Evolutionary conservation across 176 grass and related monocot genomes (phyloP), one percentile per base, ranked within the genome.

Genomic region (Metroxylon sagu): DNA sequence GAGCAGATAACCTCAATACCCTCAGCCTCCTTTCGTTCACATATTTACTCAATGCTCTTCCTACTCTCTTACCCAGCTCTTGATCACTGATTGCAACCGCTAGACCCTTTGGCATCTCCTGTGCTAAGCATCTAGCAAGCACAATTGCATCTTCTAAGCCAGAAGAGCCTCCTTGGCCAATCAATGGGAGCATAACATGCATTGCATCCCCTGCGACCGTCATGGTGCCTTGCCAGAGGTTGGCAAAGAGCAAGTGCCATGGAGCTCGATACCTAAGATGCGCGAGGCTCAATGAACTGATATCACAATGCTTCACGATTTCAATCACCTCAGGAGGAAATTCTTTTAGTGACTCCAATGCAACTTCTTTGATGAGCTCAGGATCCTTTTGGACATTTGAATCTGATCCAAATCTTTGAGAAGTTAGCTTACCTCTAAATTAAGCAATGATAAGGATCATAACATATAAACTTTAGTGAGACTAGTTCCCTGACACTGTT

Each of bases 121-220:
- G 58, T 3, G 62, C 26, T 50, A 88, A 16, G 23, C 75, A 60
- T 27, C 87, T 68, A 2, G 79, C 68, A 27, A 83, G 55, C 10
- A 86, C 83, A 5, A 91, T 0, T 0, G 65, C 69, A 17, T 86
- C 76, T 55, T 91, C 83, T 0, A 86, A 48, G 5, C 64, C 57
- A 0, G 73, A 18, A 0, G 64, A 59, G 15, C 83, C 87, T 1
- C 87, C 87, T 65, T 91, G 79, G 60, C 83, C 72, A 2, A 83
- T 56, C 64, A 75, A 83, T 16, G 72, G 65, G 0, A 76, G 76
- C 76, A 80, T 83, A n/a, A 26, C 71, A 43, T 90, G 87, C 79
- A 83, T 79, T 3, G 82, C 76, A 55, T 86, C 83, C 1, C 87
- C 79, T 4, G 79, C 82, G 6, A 86, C 61, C 0, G 72, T 68